phyloP scores from a whole-genome alignment of 805 yeast species.

The Nadsonia fulvescens region DNA sequence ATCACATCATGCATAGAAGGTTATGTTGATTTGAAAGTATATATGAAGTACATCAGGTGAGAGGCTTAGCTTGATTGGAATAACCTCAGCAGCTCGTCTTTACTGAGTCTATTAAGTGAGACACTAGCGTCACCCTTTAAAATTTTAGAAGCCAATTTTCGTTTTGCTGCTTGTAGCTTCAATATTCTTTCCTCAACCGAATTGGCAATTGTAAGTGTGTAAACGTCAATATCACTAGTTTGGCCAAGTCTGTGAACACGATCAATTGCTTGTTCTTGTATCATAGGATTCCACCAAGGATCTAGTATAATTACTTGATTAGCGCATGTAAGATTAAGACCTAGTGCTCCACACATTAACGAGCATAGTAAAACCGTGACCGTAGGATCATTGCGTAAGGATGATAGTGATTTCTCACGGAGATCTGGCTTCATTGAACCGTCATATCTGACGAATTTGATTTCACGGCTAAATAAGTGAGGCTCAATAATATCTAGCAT shows the following conservation, averaged over 20 bases:
- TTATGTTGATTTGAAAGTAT: too few relatives aligned
- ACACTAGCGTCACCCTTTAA: slow-evolving; percentile 14
- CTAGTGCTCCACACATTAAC: slow-evolving; percentile 27
- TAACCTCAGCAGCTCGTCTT: slow-evolving; percentile 4
- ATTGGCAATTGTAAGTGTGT: slow-evolving; percentile 22
- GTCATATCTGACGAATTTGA: slow-evolving; percentile 19
- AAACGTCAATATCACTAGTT: slow-evolving; percentile 24
- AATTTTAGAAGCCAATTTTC: slow-evolving; percentile 19
- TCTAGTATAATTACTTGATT: slow-evolving; percentile 25
- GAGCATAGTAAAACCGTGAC: slow-evolving; percentile 24
- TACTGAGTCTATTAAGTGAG: slow-evolving; percentile 1
- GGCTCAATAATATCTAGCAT: slow-evolving; percentile 19
- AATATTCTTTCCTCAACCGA: slow-evolving; percentile 26
- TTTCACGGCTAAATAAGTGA: slow-evolving; percentile 16
- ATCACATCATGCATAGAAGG: too few relatives aligned
- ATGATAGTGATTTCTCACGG: slow-evolving; percentile 18
- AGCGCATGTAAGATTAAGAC: slow-evolving; percentile 26
- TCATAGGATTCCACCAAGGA: slow-evolving; percentile 36
- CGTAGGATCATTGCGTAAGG: slow-evolving; percentile 16
- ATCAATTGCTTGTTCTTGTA: slow-evolving; percentile 33
- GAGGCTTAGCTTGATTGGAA: too few relatives aligned
- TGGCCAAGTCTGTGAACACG: slow-evolving; percentile 34
- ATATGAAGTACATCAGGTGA: too few relatives aligned
- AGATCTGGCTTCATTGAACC: slow-evolving; percentile 19
- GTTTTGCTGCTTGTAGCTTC: slow-evolving; percentile 20